Evolutionary conservation across 805 yeast genomes (phyloP).

Genomic region (baker's yeast (Saccharomyces cerevisiae)): DNA sequence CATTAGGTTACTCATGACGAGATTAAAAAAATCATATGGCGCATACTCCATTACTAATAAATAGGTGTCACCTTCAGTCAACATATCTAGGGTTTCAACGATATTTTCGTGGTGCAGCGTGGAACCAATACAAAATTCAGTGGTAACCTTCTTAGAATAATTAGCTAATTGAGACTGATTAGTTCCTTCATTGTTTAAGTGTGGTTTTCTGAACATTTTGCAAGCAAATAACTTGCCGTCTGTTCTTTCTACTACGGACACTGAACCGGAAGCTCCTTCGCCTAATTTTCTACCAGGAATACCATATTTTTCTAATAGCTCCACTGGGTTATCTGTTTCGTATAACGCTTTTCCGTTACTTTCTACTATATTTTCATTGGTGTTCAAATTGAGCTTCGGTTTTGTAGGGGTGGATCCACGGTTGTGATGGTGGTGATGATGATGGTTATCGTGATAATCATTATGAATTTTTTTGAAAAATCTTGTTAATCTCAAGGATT

Average conservation of each 20-base stretch:
- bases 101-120: slow-evolving; percentile 70
- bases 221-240: slow-evolving; percentile 70
- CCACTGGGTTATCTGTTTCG: slow-evolving; percentile 34
- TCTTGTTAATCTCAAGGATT: slow-evolving; percentile 34
- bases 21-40: slow-evolving; percentile 82
- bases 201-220: slow-evolving; percentile 45
- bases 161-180: slow-evolving; percentile 53
- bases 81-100: slow-evolving; percentile 70
- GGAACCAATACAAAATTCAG: slow-evolving; percentile 78
- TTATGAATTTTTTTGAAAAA: slow-evolving; percentile 40
- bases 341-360: slow-evolving; percentile 29
- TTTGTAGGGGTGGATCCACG: slow-evolving; percentile 1
- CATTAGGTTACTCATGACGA: slow-evolving; percentile 86
- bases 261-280: slow-evolving; percentile 93
- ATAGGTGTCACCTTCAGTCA: slow-evolving; percentile 53
- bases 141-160: slow-evolving; percentile 68
- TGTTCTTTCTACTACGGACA: slow-evolving; percentile 60
- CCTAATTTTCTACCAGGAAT: slow-evolving; percentile 69
- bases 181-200: slow-evolving; percentile 3
- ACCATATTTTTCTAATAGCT: slow-evolving; percentile 58
- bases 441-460: slow-evolving; percentile 2
- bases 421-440: background rate
- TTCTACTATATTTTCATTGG: background rate
- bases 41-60: slow-evolving; percentile 89
- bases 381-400: background rate